Evolutionary conservation across 2,329 filamentous ascomycete species (phyloP).

Genomic region (Trichoderma citrinoviride): DNA sequence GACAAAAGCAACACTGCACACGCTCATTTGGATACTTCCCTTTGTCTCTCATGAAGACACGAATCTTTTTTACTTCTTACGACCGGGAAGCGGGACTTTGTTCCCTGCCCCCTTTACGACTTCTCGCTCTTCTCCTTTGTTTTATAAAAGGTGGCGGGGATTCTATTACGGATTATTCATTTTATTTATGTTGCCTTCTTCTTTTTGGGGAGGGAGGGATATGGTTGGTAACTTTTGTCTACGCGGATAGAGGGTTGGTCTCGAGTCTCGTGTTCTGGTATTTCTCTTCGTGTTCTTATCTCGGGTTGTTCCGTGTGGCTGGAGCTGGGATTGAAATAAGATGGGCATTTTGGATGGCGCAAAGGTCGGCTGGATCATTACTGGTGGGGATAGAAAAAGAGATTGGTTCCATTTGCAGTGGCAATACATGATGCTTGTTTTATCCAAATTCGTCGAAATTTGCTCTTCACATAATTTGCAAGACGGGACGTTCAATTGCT

Average conservation of each 20-base stretch:
- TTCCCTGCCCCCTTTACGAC: neutral
- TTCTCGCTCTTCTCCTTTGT: conserved; percentile 3
- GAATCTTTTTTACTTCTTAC: neutral
- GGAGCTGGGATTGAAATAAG: neutral
- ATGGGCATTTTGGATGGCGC: neutral
- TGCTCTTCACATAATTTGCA: neutral
- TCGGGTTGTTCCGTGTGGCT: neutral
- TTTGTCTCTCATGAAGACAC: conserved; percentile 11
- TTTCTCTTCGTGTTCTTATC: neutral
- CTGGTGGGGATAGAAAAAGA: neutral
- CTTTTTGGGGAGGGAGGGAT: neutral
- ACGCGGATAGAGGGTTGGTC: neutral
- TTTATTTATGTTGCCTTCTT: neutral
- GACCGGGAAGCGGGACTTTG: neutral
- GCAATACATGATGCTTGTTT: too few relatives aligned
- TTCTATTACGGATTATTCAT: neutral
- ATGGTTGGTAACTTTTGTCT: neutral
- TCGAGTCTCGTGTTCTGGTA: too few relatives aligned
- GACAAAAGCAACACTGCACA: neutral
- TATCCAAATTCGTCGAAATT: neutral
- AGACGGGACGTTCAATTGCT: neutral
- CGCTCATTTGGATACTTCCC: conserved; percentile 9
- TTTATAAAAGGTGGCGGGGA: neutral
- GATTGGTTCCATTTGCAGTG: neutral
- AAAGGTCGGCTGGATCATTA: neutral